Conservation (phyloP, 2,329 filamentous ascomycete genomes). For the Xylaria sp. region DNA sequence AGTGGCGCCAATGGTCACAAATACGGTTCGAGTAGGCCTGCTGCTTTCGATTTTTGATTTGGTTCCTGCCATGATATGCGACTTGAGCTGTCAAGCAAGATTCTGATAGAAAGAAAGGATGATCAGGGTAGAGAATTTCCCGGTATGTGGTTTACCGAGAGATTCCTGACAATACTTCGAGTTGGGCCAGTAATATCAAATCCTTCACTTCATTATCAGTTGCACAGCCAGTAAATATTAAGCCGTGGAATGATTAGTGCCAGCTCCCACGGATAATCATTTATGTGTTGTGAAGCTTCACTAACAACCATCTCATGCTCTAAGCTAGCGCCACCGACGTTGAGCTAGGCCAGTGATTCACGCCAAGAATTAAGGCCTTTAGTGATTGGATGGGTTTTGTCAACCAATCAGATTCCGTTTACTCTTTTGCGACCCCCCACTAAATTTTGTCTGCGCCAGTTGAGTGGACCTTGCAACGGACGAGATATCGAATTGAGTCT, state of each 20-base stretch:
- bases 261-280: too few species aligned
- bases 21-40: slow-evolving; percentile 62
- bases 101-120: background rate
- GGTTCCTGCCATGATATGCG: slow-evolving; percentile 14
- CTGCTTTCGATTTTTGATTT: background rate
- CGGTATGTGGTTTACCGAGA: background rate
- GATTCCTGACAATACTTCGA: background rate
- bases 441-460: slow-evolving; percentile 34
- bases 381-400: slow-evolving; percentile 18
- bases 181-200: background rate
- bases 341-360: background rate
- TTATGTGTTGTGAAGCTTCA: background rate
- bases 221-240: background rate
- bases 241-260: background rate
- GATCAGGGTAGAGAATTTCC: background rate
- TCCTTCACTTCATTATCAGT: background rate
- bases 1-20: slow-evolving; percentile 93
- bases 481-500: slow-evolving; percentile 25
- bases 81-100: background rate
- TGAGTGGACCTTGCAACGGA: slow-evolving; percentile 17
- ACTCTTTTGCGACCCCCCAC: slow-evolving; percentile 28
- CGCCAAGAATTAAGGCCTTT: background rate
- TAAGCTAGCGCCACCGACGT: background rate
- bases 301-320: background rate
- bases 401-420: slow-evolving; percentile 23